Evolutionary conservation across 768 basidiomycete species (phyloP).

Genomic region (Gymnopilus junonius): DNA sequence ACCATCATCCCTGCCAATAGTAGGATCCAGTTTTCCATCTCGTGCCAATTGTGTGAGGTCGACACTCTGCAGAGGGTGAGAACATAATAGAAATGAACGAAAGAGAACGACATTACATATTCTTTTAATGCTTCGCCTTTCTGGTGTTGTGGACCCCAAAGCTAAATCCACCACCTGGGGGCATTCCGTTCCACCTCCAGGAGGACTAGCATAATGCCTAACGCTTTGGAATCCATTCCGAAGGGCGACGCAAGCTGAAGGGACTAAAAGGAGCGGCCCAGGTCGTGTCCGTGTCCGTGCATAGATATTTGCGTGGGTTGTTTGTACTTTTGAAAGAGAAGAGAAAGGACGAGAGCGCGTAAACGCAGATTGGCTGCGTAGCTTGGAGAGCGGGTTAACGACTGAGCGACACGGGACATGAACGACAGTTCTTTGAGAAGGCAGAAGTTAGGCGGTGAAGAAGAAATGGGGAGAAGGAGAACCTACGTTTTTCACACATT

Average conservation of each 20-base stretch:
- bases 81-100: background rate
- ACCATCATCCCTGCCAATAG: conserved; percentile 90
- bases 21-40: conserved; percentile 87
- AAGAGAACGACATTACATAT: conserved; percentile 42
- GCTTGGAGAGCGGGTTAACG: conserved; percentile 2
- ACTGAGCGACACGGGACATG: conserved; percentile 7
- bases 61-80: conserved; percentile 53
- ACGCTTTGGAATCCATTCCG: conserved; percentile 15
- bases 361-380: background rate
- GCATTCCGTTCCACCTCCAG: conserved; percentile 28
- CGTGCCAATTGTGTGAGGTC: conserved; percentile 86
- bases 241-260: conserved; percentile 23
- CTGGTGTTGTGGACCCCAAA: conserved; percentile 65
- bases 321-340: background rate
- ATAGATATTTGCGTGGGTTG: conserved; percentile 10
- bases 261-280: conserved; percentile 30
- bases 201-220: conserved; percentile 39
- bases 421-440: background rate
- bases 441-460: background rate
- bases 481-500: background rate
- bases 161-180: conserved; percentile 53
- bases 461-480: background rate
- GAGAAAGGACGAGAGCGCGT: conserved; percentile 6
- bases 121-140: conserved; percentile 89
- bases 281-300: conserved; percentile 25